Conservation (phyloP, 176 grass and related monocot species). For the Metroxylon sagu region DNA sequence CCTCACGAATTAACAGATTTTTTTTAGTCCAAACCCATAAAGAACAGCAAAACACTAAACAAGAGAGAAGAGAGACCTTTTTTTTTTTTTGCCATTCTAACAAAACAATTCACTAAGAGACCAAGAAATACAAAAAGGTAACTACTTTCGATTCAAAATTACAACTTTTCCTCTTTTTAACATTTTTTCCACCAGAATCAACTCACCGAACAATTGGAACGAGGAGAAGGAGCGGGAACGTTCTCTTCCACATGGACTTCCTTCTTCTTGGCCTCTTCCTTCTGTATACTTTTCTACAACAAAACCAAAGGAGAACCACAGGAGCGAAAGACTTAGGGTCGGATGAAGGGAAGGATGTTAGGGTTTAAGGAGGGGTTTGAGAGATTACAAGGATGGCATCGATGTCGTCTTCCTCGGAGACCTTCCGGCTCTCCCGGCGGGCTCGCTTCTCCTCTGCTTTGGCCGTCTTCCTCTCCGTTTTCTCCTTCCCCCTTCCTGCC, state of each 20-base stretch:
- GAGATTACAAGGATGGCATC: constrained; percentile 76
- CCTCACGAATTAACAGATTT: too few species aligned
- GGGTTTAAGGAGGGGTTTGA: neutral
- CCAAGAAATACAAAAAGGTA: too few species aligned
- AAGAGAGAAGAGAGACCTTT: too few species aligned
- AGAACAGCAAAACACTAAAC: too few species aligned
- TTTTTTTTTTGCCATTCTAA: too few species aligned
- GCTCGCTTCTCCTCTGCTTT: constrained; percentile 86
- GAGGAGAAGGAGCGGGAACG: constrained; percentile 71
- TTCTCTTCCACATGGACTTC: constrained; percentile 89
- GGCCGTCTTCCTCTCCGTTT: constrained; percentile 79
- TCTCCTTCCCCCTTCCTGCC: constrained; percentile 86
- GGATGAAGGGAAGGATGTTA: too few species aligned
- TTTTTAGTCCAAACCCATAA: too few species aligned
- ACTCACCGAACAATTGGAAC: constrained; percentile 41
- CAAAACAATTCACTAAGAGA: too few species aligned
- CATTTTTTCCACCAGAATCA: too few species aligned
- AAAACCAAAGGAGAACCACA: neutral
- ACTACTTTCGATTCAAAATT: too few species aligned
- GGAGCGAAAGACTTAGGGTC: too few species aligned
- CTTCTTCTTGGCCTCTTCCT: constrained; percentile 98
- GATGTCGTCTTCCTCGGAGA: constrained; percentile 87
- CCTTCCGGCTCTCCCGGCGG: constrained; percentile 59
- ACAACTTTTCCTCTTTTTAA: too few species aligned
- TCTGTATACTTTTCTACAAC: constrained; percentile 71